A percentile compares a stretch with the other conserved stretches of the same genome.
phyloP scores from a whole-genome alignment of 495 filamentous ascomycete species.

The Trichoderma gamsii region DNA sequence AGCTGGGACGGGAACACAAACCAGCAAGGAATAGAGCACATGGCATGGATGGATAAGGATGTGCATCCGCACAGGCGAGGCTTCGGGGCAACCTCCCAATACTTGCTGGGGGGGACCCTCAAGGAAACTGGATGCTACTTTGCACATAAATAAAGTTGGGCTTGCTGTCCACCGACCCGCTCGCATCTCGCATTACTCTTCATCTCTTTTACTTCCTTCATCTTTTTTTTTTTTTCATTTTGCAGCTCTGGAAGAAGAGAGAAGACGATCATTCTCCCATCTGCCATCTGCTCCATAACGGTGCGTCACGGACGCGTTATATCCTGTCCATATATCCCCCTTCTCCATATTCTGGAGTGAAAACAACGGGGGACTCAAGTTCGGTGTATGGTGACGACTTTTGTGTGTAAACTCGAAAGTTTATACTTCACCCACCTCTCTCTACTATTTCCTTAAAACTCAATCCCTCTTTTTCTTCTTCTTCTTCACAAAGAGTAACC shows the following conservation, averaged over 20 bases:
- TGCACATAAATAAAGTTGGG: constrained; percentile 9
- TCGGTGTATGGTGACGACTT: neutral
- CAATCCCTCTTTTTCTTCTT: neutral
- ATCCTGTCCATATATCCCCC: neutral
- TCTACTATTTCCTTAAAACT: neutral
- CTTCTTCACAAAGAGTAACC: neutral
- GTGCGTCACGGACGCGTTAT: neutral
- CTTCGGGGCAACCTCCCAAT: constrained; percentile 12
- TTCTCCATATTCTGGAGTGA: neutral
- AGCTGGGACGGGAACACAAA: neutral
- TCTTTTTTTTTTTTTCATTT: neutral
- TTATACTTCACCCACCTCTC: neutral
- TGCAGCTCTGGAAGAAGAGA: neutral
- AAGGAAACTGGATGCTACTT: neutral
- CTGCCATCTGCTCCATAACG: neutral
- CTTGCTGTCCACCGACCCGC: neutral
- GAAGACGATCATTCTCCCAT: neutral
- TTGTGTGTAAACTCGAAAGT: neutral
- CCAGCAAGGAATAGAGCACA: neutral
- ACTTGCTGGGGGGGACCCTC: neutral
- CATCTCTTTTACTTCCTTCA: neutral
- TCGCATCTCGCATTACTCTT: neutral
- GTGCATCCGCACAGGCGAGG: neutral
- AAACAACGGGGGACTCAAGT: neutral
- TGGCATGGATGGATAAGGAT: constrained; percentile 9